phyloP scores from a whole-genome alignment of 2,329 filamentous ascomycete genomes.

The Clonostachys solani region DNA sequence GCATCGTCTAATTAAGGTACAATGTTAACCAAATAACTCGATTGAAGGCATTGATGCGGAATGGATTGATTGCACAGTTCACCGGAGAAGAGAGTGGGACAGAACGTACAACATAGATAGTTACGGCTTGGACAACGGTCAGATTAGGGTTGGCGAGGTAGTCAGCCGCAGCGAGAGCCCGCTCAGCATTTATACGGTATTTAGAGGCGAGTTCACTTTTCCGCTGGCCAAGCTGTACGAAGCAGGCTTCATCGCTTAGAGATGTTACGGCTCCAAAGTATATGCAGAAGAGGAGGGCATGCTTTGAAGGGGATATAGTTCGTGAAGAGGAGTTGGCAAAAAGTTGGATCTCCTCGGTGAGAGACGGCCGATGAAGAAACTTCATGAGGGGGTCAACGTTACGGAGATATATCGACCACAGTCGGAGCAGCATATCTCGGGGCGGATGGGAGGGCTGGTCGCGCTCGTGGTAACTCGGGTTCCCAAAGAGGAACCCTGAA shows the following conservation, averaged over 20 bases:
- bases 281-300: conserved; percentile 35
- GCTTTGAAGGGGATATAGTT: conserved; percentile 9
- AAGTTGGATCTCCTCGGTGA: conserved; percentile 16
- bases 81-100: not conserved
- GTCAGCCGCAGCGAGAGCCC: conserved; percentile 32
- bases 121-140: conserved; percentile 33
- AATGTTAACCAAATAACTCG: not conserved
- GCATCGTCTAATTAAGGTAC: conserved; percentile 17
- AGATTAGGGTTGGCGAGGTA: conserved; percentile 34
- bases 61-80: not conserved
- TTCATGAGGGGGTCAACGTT: conserved; percentile 40
- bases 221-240: conserved; percentile 22
- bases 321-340: conserved; percentile 14
- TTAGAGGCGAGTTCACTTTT: conserved; percentile 20
- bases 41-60: not conserved
- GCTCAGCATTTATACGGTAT: conserved; percentile 28
- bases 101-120: conserved; percentile 28
- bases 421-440: conserved; percentile 26
- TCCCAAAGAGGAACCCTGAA: conserved; percentile 19
- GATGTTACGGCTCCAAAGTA: conserved; percentile 34
- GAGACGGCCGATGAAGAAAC: conserved; percentile 36
- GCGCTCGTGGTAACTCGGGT: conserved; percentile 11
- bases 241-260: conserved; percentile 21
- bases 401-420: conserved; percentile 27
- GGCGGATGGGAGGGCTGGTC: conserved; percentile 23